Percentiles rank a stretch among this genome's conserved stretches.
Evolutionary conservation across 164 flowering plant genomes (phyloP).

Genomic region (Dillenia turbinata): DNA sequence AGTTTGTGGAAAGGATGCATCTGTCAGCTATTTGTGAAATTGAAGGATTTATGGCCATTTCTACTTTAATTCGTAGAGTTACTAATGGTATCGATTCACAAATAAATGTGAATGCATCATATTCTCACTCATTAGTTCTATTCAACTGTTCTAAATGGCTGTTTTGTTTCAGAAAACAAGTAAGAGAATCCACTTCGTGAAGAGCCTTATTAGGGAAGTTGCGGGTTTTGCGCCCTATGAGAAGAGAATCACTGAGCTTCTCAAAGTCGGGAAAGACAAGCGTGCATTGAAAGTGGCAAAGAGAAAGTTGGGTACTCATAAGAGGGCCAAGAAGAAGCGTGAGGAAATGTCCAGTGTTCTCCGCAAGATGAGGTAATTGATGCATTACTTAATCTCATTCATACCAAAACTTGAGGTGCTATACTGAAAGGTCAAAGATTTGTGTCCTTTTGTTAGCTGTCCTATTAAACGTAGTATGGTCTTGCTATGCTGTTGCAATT

Average conservation of each 20-base stretch:
- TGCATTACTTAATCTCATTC: not conserved
- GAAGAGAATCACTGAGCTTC: slow-evolving; percentile 61
- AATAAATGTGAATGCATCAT: too few relatives aligned
- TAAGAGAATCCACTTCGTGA: slow-evolving; percentile 45
- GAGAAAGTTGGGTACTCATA: slow-evolving; percentile 50
- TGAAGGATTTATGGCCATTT: too few relatives aligned
- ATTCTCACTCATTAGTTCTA: too few relatives aligned
- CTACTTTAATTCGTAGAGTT: too few relatives aligned
- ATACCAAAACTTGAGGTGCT: not conserved
- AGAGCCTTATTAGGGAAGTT: slow-evolving; percentile 49
- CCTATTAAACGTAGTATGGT: too few relatives aligned
- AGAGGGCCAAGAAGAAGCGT: slow-evolving; percentile 60
- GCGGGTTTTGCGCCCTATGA: slow-evolving; percentile 64
- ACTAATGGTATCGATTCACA: too few relatives aligned
- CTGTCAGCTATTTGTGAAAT: too few relatives aligned
- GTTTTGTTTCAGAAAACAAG: slow-evolving; percentile 39
- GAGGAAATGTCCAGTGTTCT: slow-evolving; percentile 60
- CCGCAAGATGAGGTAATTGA: slow-evolving; percentile 48
- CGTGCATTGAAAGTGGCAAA: slow-evolving; percentile 49
- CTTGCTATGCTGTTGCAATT: too few relatives aligned
- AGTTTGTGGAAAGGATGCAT: too few relatives aligned
- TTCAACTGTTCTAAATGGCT: too few relatives aligned
- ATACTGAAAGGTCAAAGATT: too few relatives aligned
- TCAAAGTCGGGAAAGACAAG: slow-evolving; percentile 60
- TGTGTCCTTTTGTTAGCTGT: too few relatives aligned